phyloP scores from a whole-genome alignment of 1,284 basidiomycete species.

The Erythrobasidium hasegawianum region DNA sequence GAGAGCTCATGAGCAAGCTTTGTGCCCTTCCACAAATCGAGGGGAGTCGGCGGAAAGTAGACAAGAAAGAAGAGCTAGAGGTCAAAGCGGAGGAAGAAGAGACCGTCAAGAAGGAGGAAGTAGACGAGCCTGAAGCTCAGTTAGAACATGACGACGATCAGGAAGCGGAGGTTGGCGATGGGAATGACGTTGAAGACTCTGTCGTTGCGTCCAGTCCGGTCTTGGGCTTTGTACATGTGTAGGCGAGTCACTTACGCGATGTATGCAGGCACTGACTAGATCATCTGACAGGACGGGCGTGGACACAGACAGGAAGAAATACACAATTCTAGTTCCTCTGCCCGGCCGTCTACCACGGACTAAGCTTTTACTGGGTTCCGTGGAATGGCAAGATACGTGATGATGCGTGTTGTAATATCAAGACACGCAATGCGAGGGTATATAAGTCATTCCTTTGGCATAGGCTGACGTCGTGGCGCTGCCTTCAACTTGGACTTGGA shows the following conservation, averaged over 20 bases:
- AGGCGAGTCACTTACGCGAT: conserved; percentile 47
- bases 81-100: conserved; percentile 19
- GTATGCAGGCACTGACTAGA: too few species aligned
- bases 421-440: too few species aligned
- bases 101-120: conserved; percentile 2
- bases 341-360: conserved; percentile 72
- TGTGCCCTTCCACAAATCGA: conserved; percentile 49
- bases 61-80: conserved; percentile 37
- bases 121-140: conserved; percentile 8
- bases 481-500: too few species aligned
- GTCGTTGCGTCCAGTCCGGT: conserved; percentile 75
- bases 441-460: too few species aligned
- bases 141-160: conserved; percentile 22
- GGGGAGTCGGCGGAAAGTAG: conserved; percentile 50
- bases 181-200: conserved; percentile 65
- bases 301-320: conserved; percentile 70
- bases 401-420: neutral
- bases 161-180: conserved; percentile 41
- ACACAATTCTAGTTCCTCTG: conserved; percentile 81
- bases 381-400: conserved; percentile 79
- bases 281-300: conserved; percentile 75
- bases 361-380: conserved; percentile 72
- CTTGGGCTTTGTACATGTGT: conserved; percentile 81
- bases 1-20: conserved; percentile 49
- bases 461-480: too few species aligned